Percentiles rank a stretch among this genome's conserved stretches.
Conservation (phyloP, 352 stramenopile genomes). For the Phytophthora cactorum region DNA sequence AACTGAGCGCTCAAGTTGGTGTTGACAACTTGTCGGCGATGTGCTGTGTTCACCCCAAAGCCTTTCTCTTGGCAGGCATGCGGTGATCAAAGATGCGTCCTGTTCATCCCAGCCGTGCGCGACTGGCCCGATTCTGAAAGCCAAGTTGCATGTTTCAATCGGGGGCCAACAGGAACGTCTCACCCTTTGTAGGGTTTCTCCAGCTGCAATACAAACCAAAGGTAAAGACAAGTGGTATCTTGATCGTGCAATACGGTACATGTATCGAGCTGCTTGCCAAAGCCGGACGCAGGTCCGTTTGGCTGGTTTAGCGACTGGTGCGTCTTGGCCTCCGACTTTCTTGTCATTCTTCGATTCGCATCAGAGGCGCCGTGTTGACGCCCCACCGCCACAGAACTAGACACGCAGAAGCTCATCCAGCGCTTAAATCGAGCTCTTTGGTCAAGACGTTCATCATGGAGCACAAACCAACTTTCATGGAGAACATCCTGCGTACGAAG, state of each 20-base stretch:
- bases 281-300: conserved; percentile 26
- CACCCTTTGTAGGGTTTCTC: conserved; percentile 9
- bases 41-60: neutral
- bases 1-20: neutral
- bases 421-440: neutral
- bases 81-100: conserved; percentile 18
- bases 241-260: conserved; percentile 13
- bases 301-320: conserved; percentile 32
- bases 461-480: conserved; percentile 50
- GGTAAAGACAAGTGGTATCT: conserved; percentile 29
- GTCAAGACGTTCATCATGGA: conserved; percentile 30
- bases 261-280: conserved; percentile 15
- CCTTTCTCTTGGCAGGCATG: conserved; percentile 23
- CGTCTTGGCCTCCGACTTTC: conserved; percentile 3
- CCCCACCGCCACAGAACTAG: neutral
- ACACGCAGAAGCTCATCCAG: conserved; percentile 4
- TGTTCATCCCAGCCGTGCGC: conserved; percentile 9
- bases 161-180: conserved; percentile 9
- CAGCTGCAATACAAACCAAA: conserved; percentile 17
- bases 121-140: conserved; percentile 25
- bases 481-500: conserved; percentile 74
- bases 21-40: too few relatives aligned
- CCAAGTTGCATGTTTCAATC: conserved; percentile 20
- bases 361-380: conserved; percentile 2
- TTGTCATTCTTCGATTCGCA: conserved; percentile 27